Conservation (phyloP, 805 yeast species). For the Metschnikowia gelsemii region DNA sequence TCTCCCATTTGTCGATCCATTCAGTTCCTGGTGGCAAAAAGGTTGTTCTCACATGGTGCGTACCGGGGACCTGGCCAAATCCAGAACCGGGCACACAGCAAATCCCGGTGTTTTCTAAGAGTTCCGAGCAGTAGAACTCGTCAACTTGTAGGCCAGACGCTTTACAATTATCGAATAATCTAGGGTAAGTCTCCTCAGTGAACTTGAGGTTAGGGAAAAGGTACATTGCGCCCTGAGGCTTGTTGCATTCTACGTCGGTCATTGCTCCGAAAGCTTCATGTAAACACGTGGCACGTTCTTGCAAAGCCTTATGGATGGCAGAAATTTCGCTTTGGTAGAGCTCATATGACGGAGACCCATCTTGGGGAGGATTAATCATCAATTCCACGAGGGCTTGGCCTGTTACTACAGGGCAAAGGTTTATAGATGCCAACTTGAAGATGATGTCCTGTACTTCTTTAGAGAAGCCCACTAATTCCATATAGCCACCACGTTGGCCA, state of each 20-base stretch:
- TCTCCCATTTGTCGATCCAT: constrained; percentile 77
- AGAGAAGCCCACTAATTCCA: constrained; percentile 85
- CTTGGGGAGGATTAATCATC: constrained; percentile 87
- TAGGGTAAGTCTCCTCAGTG: constrained; percentile 44
- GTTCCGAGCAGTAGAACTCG: constrained; percentile 82
- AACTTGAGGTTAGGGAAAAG: constrained; percentile 78
- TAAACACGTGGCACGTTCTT: constrained; percentile 60
- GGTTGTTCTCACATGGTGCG: constrained; percentile 93
- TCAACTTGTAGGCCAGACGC: constrained; percentile 63
- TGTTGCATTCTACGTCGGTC: constrained; percentile 83
- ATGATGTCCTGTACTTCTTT: constrained; percentile 67
- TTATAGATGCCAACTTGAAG: constrained; percentile 84
- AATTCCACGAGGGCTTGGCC: constrained; percentile 93
- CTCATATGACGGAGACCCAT: constrained; percentile 74
- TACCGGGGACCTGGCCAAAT: constrained; percentile 87
- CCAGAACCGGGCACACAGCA: constrained; percentile 98
- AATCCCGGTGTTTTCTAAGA: constrained; percentile 86
- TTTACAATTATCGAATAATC: constrained; percentile 62
- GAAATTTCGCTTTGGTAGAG: constrained; percentile 61
- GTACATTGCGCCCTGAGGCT: constrained; percentile 98
- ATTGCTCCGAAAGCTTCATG: constrained; percentile 69
- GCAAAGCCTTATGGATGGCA: constrained; percentile 60
- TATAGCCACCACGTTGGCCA: constrained; percentile 99
- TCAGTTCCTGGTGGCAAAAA: constrained; percentile 93
- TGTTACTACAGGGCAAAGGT: constrained; percentile 89